These are phyloP conservation scores for Colletotrichum orchidophilum DNA, from an alignment of 2,329 filamentous ascomycete genomes.

Conservation along the genomic window DNA sequence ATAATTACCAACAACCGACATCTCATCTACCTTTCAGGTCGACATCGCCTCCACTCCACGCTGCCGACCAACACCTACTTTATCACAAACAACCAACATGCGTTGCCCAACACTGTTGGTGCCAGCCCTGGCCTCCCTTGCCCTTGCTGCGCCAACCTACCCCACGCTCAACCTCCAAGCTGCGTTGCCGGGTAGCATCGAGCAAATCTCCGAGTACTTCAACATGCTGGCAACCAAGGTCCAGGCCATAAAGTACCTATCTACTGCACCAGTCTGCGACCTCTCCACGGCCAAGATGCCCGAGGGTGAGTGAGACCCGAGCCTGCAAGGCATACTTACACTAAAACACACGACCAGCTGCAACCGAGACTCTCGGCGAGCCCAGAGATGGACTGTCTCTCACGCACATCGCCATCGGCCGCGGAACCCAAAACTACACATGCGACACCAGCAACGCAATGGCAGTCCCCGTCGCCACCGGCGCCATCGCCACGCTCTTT, in stretches of 20 bases:
- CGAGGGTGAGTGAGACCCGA: conserved; percentile 47
- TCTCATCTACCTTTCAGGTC: background rate
- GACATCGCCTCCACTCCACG: background rate
- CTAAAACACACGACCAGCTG: conserved; percentile 52
- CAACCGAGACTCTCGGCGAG: conserved; percentile 65
- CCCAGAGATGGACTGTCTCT: conserved; percentile 70
- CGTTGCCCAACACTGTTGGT: conserved; percentile 57
- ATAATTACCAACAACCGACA: conserved; percentile 5
- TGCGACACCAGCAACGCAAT: conserved; percentile 71
- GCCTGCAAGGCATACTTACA: conserved; percentile 9
- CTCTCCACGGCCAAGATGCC: conserved; percentile 63
- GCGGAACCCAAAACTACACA: conserved; percentile 94
- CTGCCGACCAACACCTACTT: conserved; percentile 11
- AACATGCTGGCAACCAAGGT: conserved; percentile 66
- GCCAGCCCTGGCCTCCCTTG: conserved; percentile 56
- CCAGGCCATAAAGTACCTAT: conserved; percentile 54
- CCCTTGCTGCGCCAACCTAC: conserved; percentile 56
- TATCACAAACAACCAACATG: conserved; percentile 53
- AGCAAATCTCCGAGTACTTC: conserved; percentile 68
- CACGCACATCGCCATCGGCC: conserved; percentile 84
- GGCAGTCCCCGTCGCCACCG: conserved; percentile 70
- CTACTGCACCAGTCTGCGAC: conserved; percentile 60
- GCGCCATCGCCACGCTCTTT: conserved; percentile 86
- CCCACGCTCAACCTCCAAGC: conserved; percentile 54
- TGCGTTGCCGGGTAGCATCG: conserved; percentile 45